These are phyloP conservation scores for Ophiostoma angusticollis DNA, from an alignment of 2,329 filamentous ascomycete species.

Conservation along the genomic window DNA sequence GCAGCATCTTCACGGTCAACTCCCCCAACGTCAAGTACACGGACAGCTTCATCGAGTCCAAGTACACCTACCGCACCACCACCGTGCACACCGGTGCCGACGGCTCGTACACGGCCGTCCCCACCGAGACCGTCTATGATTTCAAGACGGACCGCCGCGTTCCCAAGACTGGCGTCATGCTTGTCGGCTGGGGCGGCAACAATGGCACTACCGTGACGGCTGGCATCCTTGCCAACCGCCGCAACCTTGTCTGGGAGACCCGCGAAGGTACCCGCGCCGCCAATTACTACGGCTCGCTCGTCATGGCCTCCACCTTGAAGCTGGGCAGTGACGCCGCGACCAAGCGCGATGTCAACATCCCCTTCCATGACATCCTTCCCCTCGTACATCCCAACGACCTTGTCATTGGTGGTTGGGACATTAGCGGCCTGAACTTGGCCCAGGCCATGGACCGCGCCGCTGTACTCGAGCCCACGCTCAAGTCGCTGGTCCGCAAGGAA, in stretches of 20 bases:
- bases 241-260: constrained; percentile 78
- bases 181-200: constrained; percentile 96
- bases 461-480: constrained; percentile 91
- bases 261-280: constrained; percentile 73
- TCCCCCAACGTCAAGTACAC: constrained; percentile 91
- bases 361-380: constrained; percentile 84
- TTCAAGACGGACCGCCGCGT: constrained; percentile 95
- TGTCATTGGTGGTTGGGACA: constrained; percentile 93
- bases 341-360: constrained; percentile 83
- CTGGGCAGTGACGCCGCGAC: constrained; percentile 78
- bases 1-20: constrained; percentile 69
- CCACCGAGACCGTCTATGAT: constrained; percentile 83
- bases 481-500: constrained; percentile 81
- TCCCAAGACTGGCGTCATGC: constrained; percentile 90
- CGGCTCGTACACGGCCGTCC: constrained; percentile 71
- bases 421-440: constrained; percentile 79
- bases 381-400: constrained; percentile 98
- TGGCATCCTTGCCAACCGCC: constrained; percentile 91
- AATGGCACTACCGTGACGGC: constrained; percentile 96
- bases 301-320: constrained; percentile 97
- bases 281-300: constrained; percentile 96
- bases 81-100: constrained; percentile 54
- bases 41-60: constrained; percentile 75
- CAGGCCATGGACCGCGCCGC: constrained; percentile 90
- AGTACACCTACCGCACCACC: constrained; percentile 94